Evolutionary conservation across 768 basidiomycete species (phyloP), one percentile per base, ranked within the genome.

Genomic region (Suillus subalutaceus): DNA sequence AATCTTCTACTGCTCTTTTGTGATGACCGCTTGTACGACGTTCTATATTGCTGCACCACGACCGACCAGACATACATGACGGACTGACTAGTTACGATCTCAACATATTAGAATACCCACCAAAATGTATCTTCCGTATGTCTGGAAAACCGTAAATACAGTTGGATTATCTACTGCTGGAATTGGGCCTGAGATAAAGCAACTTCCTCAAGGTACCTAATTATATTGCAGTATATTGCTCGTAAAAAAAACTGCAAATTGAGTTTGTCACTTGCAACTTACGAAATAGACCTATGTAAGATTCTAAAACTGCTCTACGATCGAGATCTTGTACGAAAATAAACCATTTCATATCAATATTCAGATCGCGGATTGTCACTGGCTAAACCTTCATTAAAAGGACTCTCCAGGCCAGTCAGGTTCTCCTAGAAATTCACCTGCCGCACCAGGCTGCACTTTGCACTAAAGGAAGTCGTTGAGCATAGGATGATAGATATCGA

Each of bases 111-210:
- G 59, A 66, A 66, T 62, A 46, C 41, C 43, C 37, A 37, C 37
- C 61, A 55, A 67, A 67, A 74, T 71, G 68, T 67, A 71, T 68
- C 62, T 53, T 65, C 18, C 20, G 37, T 63, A 30, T 63, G 62
- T 56, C 32, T 61, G 30, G 32, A 35, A 63, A 61, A 35, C 59
- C n/a, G 60, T 62, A 62, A 63, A 63, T 18, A 35, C 62, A 23
- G 20, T 43, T 60, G n/a, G 43, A 30, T 43, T 43, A 60, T 32
- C 40, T 43, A 26, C 40, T 60, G 13, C 13, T 40, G 15, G 7
- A 55, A 55, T 20, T 55, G 13, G 16, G 23, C 13, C 13, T 50
- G 20, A 20, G 6, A 23, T 50, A 13, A 50, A 50, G 48, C 48
- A 50, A 5, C 48, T 50, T 23, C 23, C 23, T 50, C 6, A 20